phyloP scores from a whole-genome alignment of 257 asterid species.

The Apocynum venetum region DNA sequence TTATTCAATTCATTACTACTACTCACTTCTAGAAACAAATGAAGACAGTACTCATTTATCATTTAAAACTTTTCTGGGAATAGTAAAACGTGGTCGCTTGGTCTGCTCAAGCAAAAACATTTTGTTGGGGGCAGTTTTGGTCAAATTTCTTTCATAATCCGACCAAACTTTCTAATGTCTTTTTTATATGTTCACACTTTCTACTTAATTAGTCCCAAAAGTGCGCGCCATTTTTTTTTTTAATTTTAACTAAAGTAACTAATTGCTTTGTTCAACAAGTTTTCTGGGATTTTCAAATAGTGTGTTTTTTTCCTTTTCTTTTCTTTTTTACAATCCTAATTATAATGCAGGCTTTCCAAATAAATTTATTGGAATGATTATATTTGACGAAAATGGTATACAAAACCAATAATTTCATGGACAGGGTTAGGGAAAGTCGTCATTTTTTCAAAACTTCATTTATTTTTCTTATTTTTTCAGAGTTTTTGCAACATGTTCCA shows the following conservation, averaged over 20 bases:
- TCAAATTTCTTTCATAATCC: slow-evolving; percentile 25
- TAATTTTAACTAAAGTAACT: too few species aligned
- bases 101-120: slow-evolving; percentile 34
- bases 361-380: too few species aligned
- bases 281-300: neutral
- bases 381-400: too few species aligned
- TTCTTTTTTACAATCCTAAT: too few species aligned
- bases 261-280: neutral
- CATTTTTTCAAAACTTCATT: too few species aligned
- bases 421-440: neutral
- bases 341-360: too few species aligned
- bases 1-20: neutral
- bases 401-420: neutral
- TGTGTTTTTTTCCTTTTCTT: too few species aligned
- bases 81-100: slow-evolving; percentile 29
- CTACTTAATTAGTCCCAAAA: slow-evolving; percentile 9
- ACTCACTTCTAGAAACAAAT: slow-evolving; percentile 1
- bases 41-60: slow-evolving; percentile 17
- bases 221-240: neutral
- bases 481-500: neutral
- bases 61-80: slow-evolving; percentile 20
- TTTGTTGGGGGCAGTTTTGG: slow-evolving; percentile 27
- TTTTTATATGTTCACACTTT: slow-evolving; percentile 1
- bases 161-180: slow-evolving; percentile 24
- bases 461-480: too few species aligned